Conservation (phyloP, 306 rosid species). For the Sicyos baderoa region DNA sequence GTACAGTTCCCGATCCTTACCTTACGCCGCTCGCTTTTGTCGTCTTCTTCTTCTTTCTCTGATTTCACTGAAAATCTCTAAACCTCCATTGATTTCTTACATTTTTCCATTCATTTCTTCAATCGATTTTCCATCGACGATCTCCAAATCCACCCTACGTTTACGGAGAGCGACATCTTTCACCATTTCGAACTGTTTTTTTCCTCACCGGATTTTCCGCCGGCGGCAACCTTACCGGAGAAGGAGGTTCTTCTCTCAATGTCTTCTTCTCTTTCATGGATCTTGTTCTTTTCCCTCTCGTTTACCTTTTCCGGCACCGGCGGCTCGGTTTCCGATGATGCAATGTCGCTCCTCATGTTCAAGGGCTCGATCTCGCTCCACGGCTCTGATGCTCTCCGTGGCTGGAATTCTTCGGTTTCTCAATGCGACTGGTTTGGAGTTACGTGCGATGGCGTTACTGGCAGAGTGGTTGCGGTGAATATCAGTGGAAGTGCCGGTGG, state of each 20-base stretch:
- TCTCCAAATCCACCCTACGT: neutral
- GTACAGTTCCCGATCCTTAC: conserved; percentile 13
- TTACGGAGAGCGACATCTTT: neutral
- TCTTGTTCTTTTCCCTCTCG: conserved; percentile 24
- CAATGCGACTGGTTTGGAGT: conserved; percentile 46
- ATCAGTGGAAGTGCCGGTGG: conserved; percentile 24
- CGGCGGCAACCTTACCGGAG: neutral
- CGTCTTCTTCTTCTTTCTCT: conserved; percentile 10
- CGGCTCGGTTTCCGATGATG: conserved; percentile 21
- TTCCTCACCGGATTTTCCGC: neutral
- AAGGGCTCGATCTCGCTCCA: conserved; percentile 30
- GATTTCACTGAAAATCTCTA: neutral
- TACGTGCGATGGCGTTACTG: conserved; percentile 31
- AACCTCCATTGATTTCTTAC: neutral
- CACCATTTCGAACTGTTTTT: neutral
- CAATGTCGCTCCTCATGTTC: conserved; percentile 48
- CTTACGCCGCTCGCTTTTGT: conserved; percentile 16
- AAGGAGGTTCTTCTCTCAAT: neutral
- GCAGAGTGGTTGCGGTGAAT: conserved; percentile 33
- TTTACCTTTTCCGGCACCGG: conserved; percentile 26
- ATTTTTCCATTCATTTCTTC: neutral
- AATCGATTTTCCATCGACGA: neutral
- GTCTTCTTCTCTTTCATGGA: conserved; percentile 7
- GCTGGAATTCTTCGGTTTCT: conserved; percentile 30
- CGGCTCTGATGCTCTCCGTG: conserved; percentile 31